phyloP scores from a whole-genome alignment of 2,329 filamentous ascomycete species.

The Conoideocrella luteorostrata region DNA sequence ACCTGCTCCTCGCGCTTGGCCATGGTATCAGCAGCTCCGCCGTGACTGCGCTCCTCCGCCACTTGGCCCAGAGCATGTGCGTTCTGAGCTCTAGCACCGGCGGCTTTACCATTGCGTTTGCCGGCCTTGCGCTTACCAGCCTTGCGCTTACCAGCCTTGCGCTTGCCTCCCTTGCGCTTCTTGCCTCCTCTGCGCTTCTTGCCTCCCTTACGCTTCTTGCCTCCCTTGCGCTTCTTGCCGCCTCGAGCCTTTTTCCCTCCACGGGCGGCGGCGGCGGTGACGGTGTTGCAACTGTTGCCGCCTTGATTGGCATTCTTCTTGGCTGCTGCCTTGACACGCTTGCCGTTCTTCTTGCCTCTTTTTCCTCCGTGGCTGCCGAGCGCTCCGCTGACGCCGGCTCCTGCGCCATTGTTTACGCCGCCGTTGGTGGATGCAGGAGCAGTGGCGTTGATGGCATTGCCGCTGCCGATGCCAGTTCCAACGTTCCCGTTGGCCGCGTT shows the following conservation, averaged over 20 bases:
- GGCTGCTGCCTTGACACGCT: neutral
- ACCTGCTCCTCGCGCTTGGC: neutral
- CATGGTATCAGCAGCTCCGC: neutral
- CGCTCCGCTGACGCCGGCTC: neutral
- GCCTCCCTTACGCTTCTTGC: no score
- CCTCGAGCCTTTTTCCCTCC: neutral
- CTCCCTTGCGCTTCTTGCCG: neutral
- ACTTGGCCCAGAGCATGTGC: neutral
- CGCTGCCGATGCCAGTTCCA: neutral
- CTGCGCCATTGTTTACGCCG: neutral
- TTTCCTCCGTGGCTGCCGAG: neutral
- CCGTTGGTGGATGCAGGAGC: neutral
- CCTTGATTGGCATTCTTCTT: neutral
- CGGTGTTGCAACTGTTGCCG: no score
- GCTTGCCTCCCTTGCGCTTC: no score
- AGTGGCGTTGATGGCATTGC: neutral
- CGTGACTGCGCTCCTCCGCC: neutral
- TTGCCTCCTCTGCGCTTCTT: no score
- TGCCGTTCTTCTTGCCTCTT: neutral
- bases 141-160: no score
- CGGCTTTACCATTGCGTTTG: no score
- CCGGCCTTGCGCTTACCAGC: no score
- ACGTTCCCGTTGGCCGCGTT: neutral
- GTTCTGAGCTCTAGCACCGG: no score
- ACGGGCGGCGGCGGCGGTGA: no score